Percentiles rank a stretch among this genome's conserved stretches.
These are phyloP conservation scores for Colletotrichum simmondsii DNA, from an alignment of 2,329 filamentous ascomycete species.

Conservation along the genomic window DNA sequence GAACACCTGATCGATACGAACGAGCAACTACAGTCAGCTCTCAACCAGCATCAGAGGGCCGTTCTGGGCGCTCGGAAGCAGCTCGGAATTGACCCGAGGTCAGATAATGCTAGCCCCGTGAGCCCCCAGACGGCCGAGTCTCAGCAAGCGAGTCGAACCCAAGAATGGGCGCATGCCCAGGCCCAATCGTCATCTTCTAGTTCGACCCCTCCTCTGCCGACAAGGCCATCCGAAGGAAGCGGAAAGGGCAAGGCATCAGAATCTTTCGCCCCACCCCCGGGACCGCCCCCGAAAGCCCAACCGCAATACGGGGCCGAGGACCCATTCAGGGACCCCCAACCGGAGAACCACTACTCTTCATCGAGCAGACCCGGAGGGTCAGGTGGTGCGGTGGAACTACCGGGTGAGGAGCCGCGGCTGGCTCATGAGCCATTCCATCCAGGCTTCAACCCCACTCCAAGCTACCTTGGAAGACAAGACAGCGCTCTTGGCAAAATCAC, in stretches of 20 bases:
- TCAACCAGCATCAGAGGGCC: constrained; percentile 87
- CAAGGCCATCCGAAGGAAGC: constrained; percentile 26
- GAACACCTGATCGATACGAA: constrained; percentile 94
- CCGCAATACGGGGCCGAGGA: constrained; percentile 45
- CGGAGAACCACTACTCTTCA: constrained; percentile 17
- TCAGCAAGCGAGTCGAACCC: constrained; percentile 33
- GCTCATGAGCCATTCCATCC: constrained; percentile 52
- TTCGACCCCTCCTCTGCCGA: constrained; percentile 26
- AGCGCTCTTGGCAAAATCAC: constrained; percentile 52
- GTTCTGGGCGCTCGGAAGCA: constrained; percentile 72
- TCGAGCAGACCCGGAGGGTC: constrained; percentile 37
- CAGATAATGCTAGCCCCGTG: constrained; percentile 41
- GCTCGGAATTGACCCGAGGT: constrained; percentile 52
- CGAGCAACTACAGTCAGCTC: constrained; percentile 85
- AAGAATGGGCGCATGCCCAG: constrained; percentile 36
- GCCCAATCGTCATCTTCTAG: constrained; percentile 34
- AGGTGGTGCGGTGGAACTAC: constrained; percentile 14
- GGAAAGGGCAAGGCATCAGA: constrained; percentile 43
- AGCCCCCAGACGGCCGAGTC: constrained; percentile 34
- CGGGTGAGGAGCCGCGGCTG: constrained; percentile 48
- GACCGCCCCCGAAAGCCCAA: constrained; percentile 39
- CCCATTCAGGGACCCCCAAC: constrained; percentile 41
- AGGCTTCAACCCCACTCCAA: constrained; percentile 45
- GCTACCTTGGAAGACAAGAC: constrained; percentile 51
- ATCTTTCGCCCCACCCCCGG: constrained; percentile 30